These are phyloP conservation scores for Fusarium nelsonii DNA, from an alignment of 2,329 filamentous ascomycete species.

Conservation along the genomic window DNA sequence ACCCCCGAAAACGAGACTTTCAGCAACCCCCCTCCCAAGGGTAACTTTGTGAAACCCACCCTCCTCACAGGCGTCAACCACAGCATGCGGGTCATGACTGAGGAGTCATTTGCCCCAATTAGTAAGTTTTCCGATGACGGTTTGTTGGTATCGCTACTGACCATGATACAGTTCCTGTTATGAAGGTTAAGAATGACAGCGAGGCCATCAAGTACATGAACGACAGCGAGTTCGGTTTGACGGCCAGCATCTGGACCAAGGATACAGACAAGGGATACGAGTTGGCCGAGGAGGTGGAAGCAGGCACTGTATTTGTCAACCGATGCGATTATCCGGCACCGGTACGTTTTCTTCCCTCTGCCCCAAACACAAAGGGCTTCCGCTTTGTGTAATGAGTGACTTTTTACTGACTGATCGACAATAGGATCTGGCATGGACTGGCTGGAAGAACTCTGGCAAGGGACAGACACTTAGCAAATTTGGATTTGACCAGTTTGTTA, in stretches of 20 bases:
- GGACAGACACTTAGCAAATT: constrained; percentile 90
- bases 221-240: constrained; percentile 92
- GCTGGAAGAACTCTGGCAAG: constrained; percentile 97
- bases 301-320: constrained; percentile 96
- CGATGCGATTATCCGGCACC: constrained; percentile 92
- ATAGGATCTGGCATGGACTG: constrained; percentile 94
- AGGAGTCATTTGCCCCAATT: constrained; percentile 85
- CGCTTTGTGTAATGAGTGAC: constrained; percentile 10
- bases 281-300: constrained; percentile 84
- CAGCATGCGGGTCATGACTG: constrained; percentile 87
- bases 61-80: constrained; percentile 84
- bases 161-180: constrained; percentile 69
- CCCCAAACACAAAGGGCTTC: constrained; percentile 18
- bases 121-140: constrained; percentile 18
- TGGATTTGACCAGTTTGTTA: constrained; percentile 95
- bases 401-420: constrained; percentile 34
- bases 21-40: constrained; percentile 75
- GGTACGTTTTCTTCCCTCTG: constrained; percentile 65
- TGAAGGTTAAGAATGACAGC: constrained; percentile 83
- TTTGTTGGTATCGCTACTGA: constrained; percentile 14
- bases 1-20: constrained; percentile 88
- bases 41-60: constrained; percentile 90
- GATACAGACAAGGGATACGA: constrained; percentile 80
- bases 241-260: constrained; percentile 97
- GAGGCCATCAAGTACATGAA: constrained; percentile 92